These are phyloP conservation scores for Vitis hybrid DNA, from an alignment of 177 flowering plant species.

Conservation along the genomic window DNA sequence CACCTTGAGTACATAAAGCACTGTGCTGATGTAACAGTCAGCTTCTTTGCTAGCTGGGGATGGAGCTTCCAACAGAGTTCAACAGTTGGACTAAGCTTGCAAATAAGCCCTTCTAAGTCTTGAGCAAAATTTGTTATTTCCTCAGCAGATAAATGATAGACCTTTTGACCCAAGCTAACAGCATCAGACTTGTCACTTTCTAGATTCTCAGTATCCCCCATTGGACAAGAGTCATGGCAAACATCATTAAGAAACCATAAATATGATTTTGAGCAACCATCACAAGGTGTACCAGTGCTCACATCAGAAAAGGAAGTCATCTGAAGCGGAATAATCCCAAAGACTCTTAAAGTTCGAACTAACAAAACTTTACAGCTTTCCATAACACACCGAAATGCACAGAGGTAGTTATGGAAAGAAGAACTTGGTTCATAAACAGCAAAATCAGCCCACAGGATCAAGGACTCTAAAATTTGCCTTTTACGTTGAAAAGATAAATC, in stretches of 20 bases:
- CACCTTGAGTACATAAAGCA: constrained; percentile 64
- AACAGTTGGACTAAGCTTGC: constrained; percentile 52
- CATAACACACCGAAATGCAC: constrained; percentile 67
- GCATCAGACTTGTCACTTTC: constrained; percentile 20
- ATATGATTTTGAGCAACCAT: constrained; percentile 16
- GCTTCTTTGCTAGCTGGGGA: constrained; percentile 59
- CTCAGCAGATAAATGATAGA: constrained; percentile 33
- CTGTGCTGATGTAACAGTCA: constrained; percentile 48
- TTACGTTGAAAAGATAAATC: constrained; percentile 63
- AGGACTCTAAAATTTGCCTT: constrained; percentile 51
- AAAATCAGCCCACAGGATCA: constrained; percentile 64
- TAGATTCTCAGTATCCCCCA: constrained; percentile 21
- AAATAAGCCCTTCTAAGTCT: constrained; percentile 49
- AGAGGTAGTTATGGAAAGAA: constrained; percentile 64
- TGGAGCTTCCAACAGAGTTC: constrained; percentile 83
- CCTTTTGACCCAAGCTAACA: constrained; percentile 20
- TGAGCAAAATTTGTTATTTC: constrained; percentile 47
- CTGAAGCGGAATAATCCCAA: constrained; percentile 41
- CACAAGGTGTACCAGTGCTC: constrained; percentile 14
- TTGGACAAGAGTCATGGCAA: constrained; percentile 12
- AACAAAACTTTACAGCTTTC: constrained; percentile 54
- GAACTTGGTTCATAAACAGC: constrained; percentile 54
- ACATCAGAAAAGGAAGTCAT: constrained; percentile 28
- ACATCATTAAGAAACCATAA: constrained; percentile 47
- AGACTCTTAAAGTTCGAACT: constrained; percentile 33